Evolutionary conservation across 768 basidiomycete genomes (phyloP).

Genomic region (Imleria badia): DNA sequence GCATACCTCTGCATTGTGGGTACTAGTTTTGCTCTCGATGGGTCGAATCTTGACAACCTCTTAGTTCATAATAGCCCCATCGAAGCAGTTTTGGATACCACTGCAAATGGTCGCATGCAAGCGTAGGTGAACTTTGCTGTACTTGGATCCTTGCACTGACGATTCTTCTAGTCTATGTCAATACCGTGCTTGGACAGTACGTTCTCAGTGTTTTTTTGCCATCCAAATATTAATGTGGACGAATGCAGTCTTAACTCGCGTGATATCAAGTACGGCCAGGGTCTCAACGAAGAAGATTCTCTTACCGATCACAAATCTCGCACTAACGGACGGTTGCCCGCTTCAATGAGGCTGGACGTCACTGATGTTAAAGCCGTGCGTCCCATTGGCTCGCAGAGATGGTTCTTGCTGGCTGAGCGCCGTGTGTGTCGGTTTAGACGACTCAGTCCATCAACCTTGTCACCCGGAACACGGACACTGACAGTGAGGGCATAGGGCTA

Average conservation of each 20-base stretch:
- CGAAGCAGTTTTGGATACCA: slow-evolving; percentile 24
- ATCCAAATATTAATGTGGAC: neutral
- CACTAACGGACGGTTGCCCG: neutral
- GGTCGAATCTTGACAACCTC: neutral
- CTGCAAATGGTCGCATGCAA: slow-evolving; percentile 30
- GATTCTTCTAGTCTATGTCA: slow-evolving; percentile 25
- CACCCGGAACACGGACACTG: neutral
- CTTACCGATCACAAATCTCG: neutral
- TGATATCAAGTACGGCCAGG: slow-evolving; percentile 13
- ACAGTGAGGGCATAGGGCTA: slow-evolving; percentile 4
- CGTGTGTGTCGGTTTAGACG: slow-evolving; percentile 5
- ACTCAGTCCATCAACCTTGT: slow-evolving; percentile 16
- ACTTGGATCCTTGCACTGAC: neutral
- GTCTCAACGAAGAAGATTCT: slow-evolving; percentile 28
- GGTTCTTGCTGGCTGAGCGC: neutral
- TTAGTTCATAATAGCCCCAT: slow-evolving; percentile 26
- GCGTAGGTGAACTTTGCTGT: slow-evolving; percentile 5
- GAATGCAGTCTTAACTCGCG: slow-evolving; percentile 27
- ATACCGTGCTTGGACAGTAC: slow-evolving; percentile 27
- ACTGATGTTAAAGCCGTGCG: slow-evolving; percentile 19
- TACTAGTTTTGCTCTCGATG: neutral
- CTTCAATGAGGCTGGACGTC: slow-evolving; percentile 13
- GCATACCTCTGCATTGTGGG: slow-evolving; percentile 23
- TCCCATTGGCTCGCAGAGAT: neutral
- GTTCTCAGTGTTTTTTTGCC: neutral